These are phyloP conservation scores for Quercus lobata DNA, from an alignment of 331 rosid species.

Conservation along the genomic window DNA sequence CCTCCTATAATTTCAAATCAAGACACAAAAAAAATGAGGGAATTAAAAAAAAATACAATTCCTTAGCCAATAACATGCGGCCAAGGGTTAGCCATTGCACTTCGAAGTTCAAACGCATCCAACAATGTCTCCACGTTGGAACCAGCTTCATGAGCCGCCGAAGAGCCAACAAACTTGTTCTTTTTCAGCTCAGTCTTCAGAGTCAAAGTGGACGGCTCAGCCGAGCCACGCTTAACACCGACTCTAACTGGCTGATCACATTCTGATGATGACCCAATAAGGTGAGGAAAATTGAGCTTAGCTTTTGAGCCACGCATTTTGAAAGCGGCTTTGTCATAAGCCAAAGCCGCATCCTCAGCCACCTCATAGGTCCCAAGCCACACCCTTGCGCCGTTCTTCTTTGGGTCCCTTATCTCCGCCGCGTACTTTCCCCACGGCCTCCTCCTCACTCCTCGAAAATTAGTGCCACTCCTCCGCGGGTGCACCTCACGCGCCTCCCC, in stretches of 20 bases:
- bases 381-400: constrained; percentile 38
- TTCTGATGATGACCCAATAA: constrained; percentile 15
- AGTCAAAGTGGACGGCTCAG: background rate
- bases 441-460: constrained; percentile 53
- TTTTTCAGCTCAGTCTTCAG: background rate
- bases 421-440: constrained; percentile 75
- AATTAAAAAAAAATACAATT: background rate
- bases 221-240: background rate
- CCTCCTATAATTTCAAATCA: too few species aligned
- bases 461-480: background rate
- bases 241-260: background rate
- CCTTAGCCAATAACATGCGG: background rate
- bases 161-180: background rate
- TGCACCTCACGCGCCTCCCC: background rate
- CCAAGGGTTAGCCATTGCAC: background rate
- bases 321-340: constrained; percentile 65
- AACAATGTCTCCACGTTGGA: background rate
- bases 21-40: too few species aligned
- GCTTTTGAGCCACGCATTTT: constrained; percentile 60
- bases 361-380: constrained; percentile 65
- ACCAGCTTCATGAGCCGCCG: too few species aligned
- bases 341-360: constrained; percentile 55
- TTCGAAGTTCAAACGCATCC: background rate
- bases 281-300: constrained; percentile 53
- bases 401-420: constrained; percentile 52